Evolutionary conservation across 768 basidiomycete species (phyloP), one percentile per base, ranked within the genome.

Genomic region (Neoboletus magnificus): DNA sequence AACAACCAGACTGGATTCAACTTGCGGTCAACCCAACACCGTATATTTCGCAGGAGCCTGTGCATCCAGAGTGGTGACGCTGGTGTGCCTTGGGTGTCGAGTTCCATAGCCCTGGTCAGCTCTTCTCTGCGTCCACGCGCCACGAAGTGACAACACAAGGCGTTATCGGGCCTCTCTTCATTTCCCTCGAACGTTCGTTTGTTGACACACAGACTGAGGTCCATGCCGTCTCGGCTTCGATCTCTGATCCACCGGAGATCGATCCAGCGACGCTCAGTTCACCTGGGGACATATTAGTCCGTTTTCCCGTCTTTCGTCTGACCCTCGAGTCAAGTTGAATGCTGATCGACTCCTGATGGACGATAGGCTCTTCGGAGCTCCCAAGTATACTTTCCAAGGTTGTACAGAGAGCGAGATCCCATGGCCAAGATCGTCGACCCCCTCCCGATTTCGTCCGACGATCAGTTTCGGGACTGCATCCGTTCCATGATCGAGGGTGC

Each of bases 1-100:
- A 23, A 25, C 46, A 39, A 27, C 15, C 10, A 35, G 3, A 27
- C 11, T 25, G n/a, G 18, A 47, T 8, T 42, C 18, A 2, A 9
- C 25, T 46, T 20, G 47, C 10, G 13, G 30, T 32, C 62, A 41
- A n/a, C 55, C 52, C 8, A 71, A 71, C 45, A 59, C 68, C 25
- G 45, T 56, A 3, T 59, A 66, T 8, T 55, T 72, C 20, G 65
- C 66, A 7, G 61, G 63, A 3, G 66, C 65, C 32, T 57, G 62
- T 27, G 62, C 55, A 35, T 62, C 74, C 15, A 62, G 61, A 42
- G 58, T 70, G 20, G 36, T 64, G n/a, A n/a, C n/a, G n/a, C n/a
- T 18, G 33, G 15, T 52, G 58, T 30, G 63, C 70, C 1, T 43
- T 59, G 15, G 69, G 61, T 3, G 60, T 67, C 20, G 65, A 64